Evolutionary conservation across 2,329 filamentous ascomycete genomes (phyloP).

Genomic region (Apiospora arundinis): DNA sequence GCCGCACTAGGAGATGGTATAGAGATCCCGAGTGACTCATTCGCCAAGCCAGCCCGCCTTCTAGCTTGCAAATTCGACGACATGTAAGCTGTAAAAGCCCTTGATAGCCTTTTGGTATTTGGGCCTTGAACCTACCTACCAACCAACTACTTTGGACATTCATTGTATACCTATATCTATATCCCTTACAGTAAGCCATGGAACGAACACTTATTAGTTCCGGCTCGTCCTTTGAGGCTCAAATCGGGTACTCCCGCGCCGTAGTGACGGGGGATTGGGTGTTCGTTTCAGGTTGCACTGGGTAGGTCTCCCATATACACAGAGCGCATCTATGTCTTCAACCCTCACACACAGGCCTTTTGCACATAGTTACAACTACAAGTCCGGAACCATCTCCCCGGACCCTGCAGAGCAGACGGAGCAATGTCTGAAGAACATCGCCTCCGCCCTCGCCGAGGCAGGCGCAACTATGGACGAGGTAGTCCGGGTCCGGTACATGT

Average conservation of each 20-base stretch:
- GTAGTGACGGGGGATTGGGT: conserved; percentile 58
- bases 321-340: too few species aligned
- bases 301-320: conserved; percentile 40
- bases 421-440: conserved; percentile 56
- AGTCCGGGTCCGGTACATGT: conserved; percentile 58
- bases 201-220: conserved; percentile 52
- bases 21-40: not conserved
- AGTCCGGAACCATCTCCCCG: conserved; percentile 50
- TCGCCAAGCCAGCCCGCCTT: not conserved
- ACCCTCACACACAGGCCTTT: too few species aligned
- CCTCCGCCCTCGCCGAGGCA: conserved; percentile 51
- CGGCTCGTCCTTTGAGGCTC: conserved; percentile 56
- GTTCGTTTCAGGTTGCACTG: conserved; percentile 62
- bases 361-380: conserved; percentile 55
- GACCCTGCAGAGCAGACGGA: conserved; percentile 56
- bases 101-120: not conserved
- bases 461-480: conserved; percentile 52
- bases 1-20: not conserved
- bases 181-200: conserved; percentile 33
- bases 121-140: not conserved
- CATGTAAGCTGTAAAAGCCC: not conserved
- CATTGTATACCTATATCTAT: not conserved
- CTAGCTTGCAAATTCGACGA: not conserved
- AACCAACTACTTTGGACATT: not conserved
- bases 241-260: conserved; percentile 62